Percentiles rank a stretch among this genome's conserved stretches.
phyloP scores from a whole-genome alignment of 1,284 basidiomycete species.

The Golubevia sp. region DNA sequence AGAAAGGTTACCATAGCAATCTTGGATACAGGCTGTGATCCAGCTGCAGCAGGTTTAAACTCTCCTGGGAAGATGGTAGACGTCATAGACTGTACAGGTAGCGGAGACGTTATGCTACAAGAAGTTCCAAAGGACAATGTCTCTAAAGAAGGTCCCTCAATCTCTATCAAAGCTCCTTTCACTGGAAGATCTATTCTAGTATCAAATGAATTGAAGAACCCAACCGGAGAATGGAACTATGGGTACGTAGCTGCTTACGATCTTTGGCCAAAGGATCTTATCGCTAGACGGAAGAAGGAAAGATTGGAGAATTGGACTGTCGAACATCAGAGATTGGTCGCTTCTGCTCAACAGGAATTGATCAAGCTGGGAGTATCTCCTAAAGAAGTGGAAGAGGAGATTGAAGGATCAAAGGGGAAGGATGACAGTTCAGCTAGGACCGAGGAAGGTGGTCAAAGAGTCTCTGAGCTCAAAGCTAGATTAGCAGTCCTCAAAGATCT shows the following conservation, averaged over 20 bases:
- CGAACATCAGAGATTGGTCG: constrained; percentile 44
- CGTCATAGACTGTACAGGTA: constrained; percentile 60
- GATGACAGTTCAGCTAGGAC: constrained; percentile 9
- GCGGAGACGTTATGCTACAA: constrained; percentile 44
- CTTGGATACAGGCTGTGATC: constrained; percentile 62
- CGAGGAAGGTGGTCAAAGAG: constrained; percentile 18
- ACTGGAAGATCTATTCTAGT: constrained; percentile 50
- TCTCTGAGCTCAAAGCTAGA: constrained; percentile 51
- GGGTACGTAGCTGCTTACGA: constrained; percentile 60
- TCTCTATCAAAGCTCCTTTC: constrained; percentile 48
- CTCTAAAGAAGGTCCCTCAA: constrained; percentile 9
- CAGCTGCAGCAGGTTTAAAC: constrained; percentile 57
- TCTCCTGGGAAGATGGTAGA: constrained; percentile 59
- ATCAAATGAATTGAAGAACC: constrained; percentile 41
- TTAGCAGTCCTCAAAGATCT: constrained; percentile 55
- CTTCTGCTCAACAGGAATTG: constrained; percentile 38
- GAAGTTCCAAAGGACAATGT: constrained; percentile 19
- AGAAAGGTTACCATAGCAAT: constrained; percentile 58
- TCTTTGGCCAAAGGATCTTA: constrained; percentile 58
- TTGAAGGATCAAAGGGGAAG: background rate
- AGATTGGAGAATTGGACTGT: constrained; percentile 53
- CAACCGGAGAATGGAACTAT: constrained; percentile 53
- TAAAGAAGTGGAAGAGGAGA: constrained; percentile 3
- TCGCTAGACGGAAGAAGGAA: constrained; percentile 47
- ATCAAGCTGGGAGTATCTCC: constrained; percentile 19